A percentile compares a stretch with the other conserved stretches of the same genome.
phyloP scores from a whole-genome alignment of 2,329 filamentous ascomycete genomes.

The Botrytis elliptica region DNA sequence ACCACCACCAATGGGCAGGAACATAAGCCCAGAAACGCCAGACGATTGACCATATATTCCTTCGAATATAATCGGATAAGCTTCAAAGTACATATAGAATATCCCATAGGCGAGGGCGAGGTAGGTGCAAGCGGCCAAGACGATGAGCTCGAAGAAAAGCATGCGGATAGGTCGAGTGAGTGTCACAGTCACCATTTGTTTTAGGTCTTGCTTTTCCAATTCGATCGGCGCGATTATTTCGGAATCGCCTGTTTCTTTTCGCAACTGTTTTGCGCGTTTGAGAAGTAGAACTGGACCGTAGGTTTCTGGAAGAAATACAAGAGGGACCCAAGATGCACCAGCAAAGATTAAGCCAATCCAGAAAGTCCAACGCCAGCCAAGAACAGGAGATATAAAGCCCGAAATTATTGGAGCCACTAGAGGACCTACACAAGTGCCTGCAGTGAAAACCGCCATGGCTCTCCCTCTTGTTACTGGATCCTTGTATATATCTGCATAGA shows the following conservation, averaged over 20 bases:
- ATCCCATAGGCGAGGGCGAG: conserved; percentile 60
- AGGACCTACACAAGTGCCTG: conserved; percentile 61
- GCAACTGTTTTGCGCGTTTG: conserved; percentile 56
- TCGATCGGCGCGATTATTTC: conserved; percentile 62
- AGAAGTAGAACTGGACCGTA: conserved; percentile 57
- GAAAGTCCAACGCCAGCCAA: conserved; percentile 62
- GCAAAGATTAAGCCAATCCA: conserved; percentile 65
- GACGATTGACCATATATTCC: conserved; percentile 58
- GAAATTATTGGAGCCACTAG: conserved; percentile 61
- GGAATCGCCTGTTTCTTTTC: conserved; percentile 55
- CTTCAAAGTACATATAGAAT: conserved; percentile 64
- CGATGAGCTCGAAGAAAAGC: conserved; percentile 59
- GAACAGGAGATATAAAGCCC: conserved; percentile 56
- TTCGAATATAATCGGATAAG: conserved; percentile 63
- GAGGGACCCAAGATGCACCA: conserved; percentile 55
- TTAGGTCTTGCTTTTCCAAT: conserved; percentile 55
- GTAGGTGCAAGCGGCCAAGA: conserved; percentile 61
- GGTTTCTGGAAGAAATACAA: conserved; percentile 67
- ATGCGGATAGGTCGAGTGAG: conserved; percentile 61
- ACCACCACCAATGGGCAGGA: conserved; percentile 53
- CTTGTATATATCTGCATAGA: conserved; percentile 65
- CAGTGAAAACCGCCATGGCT: conserved; percentile 64
- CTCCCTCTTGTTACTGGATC: conserved; percentile 55
- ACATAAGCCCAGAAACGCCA: conserved; percentile 58
- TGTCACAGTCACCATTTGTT: conserved; percentile 53